Base-by-base conservation (phyloP, 176 grass and related monocot genomes). In the Microstegium vimineum region DNA sequence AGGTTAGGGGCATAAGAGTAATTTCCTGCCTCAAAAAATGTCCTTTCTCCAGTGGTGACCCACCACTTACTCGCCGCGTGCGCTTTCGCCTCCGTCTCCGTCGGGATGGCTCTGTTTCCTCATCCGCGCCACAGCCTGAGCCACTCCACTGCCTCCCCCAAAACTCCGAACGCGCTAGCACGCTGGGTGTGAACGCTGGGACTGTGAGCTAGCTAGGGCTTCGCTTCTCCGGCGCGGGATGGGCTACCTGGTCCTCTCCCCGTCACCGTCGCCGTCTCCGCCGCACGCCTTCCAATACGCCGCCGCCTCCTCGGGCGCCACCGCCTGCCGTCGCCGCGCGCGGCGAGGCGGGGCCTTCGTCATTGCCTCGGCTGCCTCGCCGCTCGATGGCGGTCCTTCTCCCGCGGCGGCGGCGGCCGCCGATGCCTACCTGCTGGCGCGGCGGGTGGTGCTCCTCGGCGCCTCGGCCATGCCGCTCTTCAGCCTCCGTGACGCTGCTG, bases 381-480 rank as follows among this genome's bases (percentile, higher is more conserved):
- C 77, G 16, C 70, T 20, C 11, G 82, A 82, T 59, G 87, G 71
- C 27, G 54, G 64, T 26, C 26, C 54, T 0, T 8, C 63, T 17
- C 36, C 64, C 22, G 34, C 72, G 31, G 36, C 73, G 16, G 10
- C 46, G 35, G 28, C 64, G 74, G 33, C 78, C 10, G 27, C 78
- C 10, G 28, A 73, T 17, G 42, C 70, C 65, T 81, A n/a, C 83
- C 71, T 62, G 73, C 42, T 73, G 79, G 74, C 78, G 59, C 90
- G 94, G 82, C 94, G 97, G 69, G 75, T 78, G 40, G 69, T 99
- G 22, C 87, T 99, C 51, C 83, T 99, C 18, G 87, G 97, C 40
- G 60, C 93, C 64, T 89, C 89, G 15, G 91, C 87, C 71, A 76
- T 96, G n/a, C 97, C 97, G 77, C 81, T 99, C 79, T 62, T 94